A percentile compares a stretch with the other conserved stretches of the same genome.
Conservation (phyloP, 2,329 filamentous ascomycete genomes). For the Exophiala aquamarina region DNA sequence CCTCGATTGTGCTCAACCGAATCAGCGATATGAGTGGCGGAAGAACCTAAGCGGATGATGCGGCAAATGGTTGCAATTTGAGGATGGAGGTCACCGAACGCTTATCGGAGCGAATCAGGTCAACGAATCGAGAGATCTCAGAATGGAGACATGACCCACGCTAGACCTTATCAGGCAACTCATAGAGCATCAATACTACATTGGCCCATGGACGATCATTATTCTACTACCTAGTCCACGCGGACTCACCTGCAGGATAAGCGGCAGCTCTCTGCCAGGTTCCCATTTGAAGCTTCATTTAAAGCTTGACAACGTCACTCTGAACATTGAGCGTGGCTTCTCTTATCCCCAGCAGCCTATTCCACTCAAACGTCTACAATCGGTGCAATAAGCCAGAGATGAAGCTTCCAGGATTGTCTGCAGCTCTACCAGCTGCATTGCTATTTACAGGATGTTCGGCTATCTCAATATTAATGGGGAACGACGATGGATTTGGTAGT, state of each 20-base stretch:
- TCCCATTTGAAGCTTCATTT: too few relatives aligned
- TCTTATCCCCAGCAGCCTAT: too few relatives aligned
- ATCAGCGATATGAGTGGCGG: background rate
- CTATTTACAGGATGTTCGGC: slow-evolving; percentile 16
- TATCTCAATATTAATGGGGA: slow-evolving; percentile 29
- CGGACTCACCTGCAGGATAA: background rate
- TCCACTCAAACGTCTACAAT: too few relatives aligned
- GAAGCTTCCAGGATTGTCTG: slow-evolving; percentile 7
- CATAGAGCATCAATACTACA: background rate
- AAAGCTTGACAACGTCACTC: too few relatives aligned
- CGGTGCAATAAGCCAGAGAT: too few relatives aligned
- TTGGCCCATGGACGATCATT: background rate
- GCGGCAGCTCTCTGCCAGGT: too few relatives aligned
- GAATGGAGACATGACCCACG: background rate
- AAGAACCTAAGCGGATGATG: background rate
- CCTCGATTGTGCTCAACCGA: too few relatives aligned
- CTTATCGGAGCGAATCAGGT: background rate
- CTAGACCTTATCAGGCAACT: background rate
- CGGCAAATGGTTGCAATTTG: background rate
- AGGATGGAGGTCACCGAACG: background rate
- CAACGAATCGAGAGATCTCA: background rate
- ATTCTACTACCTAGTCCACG: background rate
- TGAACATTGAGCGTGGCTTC: too few relatives aligned
- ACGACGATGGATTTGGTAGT: slow-evolving; percentile 44
- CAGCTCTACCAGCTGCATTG: slow-evolving; percentile 11